Conservation (phyloP, 257 asterid species). For the Plantago elongata region DNA sequence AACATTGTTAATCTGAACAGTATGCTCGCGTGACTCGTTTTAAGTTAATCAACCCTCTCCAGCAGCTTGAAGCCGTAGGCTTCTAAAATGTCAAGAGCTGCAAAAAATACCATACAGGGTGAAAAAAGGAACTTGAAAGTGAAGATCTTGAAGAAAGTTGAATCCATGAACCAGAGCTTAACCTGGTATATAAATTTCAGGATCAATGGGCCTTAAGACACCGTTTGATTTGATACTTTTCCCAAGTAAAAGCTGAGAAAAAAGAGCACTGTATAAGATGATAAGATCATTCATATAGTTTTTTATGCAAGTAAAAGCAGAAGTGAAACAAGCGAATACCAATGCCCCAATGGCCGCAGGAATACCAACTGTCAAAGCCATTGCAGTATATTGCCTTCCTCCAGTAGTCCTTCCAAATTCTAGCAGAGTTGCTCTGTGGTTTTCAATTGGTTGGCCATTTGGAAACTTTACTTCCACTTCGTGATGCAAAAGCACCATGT, state of each 20-base stretch:
- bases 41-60: slow-evolving; percentile 55
- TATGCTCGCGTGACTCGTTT: background rate
- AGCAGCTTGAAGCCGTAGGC: slow-evolving; percentile 76
- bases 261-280: background rate
- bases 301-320: background rate
- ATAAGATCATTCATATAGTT: background rate
- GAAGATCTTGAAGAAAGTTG: background rate
- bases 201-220: slow-evolving; percentile 66
- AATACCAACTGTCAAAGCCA: slow-evolving; percentile 93
- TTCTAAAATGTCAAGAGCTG: slow-evolving; percentile 74
- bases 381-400: slow-evolving; percentile 57
- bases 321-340: slow-evolving; percentile 39
- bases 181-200: slow-evolving; percentile 87
- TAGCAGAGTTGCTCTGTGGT: slow-evolving; percentile 64
- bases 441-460: slow-evolving; percentile 47
- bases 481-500: slow-evolving; percentile 90
- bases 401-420: slow-evolving; percentile 63
- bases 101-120: slow-evolving; percentile 15
- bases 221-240: slow-evolving; percentile 56
- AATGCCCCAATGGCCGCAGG: slow-evolving; percentile 95
- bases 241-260: slow-evolving; percentile 62
- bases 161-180: background rate
- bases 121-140: background rate
- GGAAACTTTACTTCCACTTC: slow-evolving; percentile 81
- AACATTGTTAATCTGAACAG: background rate